Conservation (phyloP, 2,329 filamentous ascomycete species). For the Beauveria australis region DNA sequence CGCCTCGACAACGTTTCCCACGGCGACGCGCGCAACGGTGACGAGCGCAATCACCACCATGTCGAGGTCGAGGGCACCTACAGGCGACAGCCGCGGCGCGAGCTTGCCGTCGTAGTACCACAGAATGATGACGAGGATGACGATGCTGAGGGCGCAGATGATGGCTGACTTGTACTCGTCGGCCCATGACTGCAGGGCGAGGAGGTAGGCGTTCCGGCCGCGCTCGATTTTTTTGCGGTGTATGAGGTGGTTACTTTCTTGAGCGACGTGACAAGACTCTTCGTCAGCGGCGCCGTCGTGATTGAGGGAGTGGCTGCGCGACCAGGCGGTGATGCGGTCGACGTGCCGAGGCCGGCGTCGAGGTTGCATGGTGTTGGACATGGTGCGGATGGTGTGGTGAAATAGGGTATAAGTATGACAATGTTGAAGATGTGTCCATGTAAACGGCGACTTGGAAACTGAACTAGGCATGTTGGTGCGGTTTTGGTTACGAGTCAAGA, state of each 20-base stretch:
- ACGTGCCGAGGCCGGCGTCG: background rate
- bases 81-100: constrained; percentile 20
- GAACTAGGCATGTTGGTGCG: no score
- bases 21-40: constrained; percentile 27
- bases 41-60: constrained; percentile 30
- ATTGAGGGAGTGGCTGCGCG: background rate
- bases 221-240: constrained; percentile 5
- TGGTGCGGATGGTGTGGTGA: background rate
- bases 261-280: background rate
- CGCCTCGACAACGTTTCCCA: constrained; percentile 27
- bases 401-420: background rate
- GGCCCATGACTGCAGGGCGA: constrained; percentile 27
- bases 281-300: constrained; percentile 10
- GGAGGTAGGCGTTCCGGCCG: constrained; percentile 11
- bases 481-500: background rate
- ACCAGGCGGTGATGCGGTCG: background rate
- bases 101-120: constrained; percentile 22
- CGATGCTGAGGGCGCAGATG: constrained; percentile 21
- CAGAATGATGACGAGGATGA: constrained; percentile 22
- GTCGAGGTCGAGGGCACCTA: constrained; percentile 22
- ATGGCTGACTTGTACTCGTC: constrained; percentile 27
- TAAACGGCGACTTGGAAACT: no score
- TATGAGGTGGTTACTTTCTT: constrained; percentile 1
- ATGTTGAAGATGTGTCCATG: no score
- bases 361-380: background rate